Base-by-base conservation (phyloP, 2,329 filamentous ascomycete species). In the Monosporascus sp. region DNA sequence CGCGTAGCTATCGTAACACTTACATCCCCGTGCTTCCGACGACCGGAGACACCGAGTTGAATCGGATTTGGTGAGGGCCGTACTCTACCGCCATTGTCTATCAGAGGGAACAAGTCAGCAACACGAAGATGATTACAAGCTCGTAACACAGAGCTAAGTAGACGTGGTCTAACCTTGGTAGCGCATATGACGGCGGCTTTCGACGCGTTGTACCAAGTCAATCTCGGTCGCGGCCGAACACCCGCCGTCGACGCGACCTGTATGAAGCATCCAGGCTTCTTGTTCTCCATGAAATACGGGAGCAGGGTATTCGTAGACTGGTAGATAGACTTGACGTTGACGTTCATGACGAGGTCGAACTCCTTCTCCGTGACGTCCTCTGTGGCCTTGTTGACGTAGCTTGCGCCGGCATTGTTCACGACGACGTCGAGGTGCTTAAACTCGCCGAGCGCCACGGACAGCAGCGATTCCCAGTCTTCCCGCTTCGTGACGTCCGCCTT, bases 41-140 rank as follows among this genome's bases (percentile, higher is more conserved):
- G 0, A 89, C 78, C 0, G 87, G 87, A 47, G 84, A 88, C 15
- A 91, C 82, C 2, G 81, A 79, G 58, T 90, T 90, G 62, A 91
- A 85, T 0, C 87, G 80, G 58, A 92, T 89, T 59, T 88, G 79
- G 51, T 88, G 79, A 0, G 82, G 78, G 0, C 84, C 88, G 60
- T 87, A 91, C 67, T 91, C 88, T 1, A 87, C 84, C 1, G 87
- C 88, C 59, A 92, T 68, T 2, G 70, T 65, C 67, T 67, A 38
- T 49, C 28, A 48, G 35, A 47, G 51, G 37, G 45, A 11, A 26
- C 15, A 47, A 41, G 54, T 56, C 20, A 55, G 48, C 11, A 44
- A 40, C 17, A 2, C 37, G 18, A 5, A 20, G 20, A 35, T 14
- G 11, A 14, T 14, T 35, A 35, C 11, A 35, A 35, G 31, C 31